Evolutionary conservation across 2,329 filamentous ascomycete species (phyloP).

Genomic region (Pseudogymnoascus destructans): DNA sequence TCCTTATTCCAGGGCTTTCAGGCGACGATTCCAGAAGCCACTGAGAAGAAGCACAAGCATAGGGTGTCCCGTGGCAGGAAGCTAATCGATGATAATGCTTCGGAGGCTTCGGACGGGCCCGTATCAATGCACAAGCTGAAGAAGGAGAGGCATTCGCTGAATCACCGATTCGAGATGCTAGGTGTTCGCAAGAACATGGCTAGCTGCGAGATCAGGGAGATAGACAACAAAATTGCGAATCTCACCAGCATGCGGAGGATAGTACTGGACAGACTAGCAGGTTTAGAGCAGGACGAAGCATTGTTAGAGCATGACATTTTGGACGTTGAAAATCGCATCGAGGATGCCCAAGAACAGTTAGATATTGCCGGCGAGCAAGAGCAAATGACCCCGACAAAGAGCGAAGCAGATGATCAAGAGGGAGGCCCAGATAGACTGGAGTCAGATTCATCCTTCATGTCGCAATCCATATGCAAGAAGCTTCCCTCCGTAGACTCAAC

Average conservation of each 20-base stretch:
- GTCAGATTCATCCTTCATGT: conserved; percentile 67
- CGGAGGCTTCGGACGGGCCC: conserved; percentile 39
- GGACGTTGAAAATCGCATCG: conserved; percentile 47
- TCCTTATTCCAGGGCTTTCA: conserved; percentile 95
- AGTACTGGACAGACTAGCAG: conserved; percentile 73
- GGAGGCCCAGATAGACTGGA: conserved; percentile 29
- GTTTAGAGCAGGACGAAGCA: conserved; percentile 79
- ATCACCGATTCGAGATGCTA: conserved; percentile 83
- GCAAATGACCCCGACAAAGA: conserved; percentile 37
- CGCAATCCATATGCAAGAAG: conserved; percentile 93
- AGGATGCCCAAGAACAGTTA: conserved; percentile 45
- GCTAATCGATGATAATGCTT: conserved; percentile 52
- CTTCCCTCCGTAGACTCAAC: conserved; percentile 46
- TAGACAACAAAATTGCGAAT: conserved; percentile 93
- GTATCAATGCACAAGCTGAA: conserved; percentile 61
- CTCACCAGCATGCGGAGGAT: conserved; percentile 86
- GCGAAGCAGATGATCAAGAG: conserved; percentile 41
- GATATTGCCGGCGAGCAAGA: conserved; percentile 46
- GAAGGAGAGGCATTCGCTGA: conserved; percentile 65
- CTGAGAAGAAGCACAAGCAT: conserved; percentile 57
- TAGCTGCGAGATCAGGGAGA: conserved; percentile 87
- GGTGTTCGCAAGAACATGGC: conserved; percentile 94
- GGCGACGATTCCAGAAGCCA: conserved; percentile 63
- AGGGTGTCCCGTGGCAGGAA: conserved; percentile 64
- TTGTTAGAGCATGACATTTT: conserved; percentile 74